Evolutionary conservation across 1,139 yeast species (phyloP).

Genomic region (Taphrina betulina): DNA sequence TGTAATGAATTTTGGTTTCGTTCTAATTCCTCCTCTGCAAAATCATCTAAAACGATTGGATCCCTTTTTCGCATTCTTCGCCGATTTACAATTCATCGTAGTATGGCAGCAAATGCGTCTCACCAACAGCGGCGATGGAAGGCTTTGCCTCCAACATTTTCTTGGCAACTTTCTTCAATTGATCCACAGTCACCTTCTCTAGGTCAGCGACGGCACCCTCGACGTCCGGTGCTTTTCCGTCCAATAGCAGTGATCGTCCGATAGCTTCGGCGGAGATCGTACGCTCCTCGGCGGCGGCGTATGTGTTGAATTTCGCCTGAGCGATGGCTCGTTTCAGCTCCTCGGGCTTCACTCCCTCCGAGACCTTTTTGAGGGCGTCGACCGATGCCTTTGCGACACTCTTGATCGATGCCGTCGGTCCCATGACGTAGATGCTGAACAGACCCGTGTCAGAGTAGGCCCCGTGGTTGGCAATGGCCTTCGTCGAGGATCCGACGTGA

Average conservation of each 20-base stretch:
- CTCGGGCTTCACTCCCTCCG: slow-evolving; percentile 41
- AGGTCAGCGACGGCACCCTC: slow-evolving; percentile 42
- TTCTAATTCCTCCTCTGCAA: too few species aligned
- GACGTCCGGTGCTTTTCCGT: slow-evolving; percentile 37
- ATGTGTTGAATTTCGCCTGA: slow-evolving; percentile 47
- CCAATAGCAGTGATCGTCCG: slow-evolving; percentile 42
- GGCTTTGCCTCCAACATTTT: slow-evolving; percentile 60
- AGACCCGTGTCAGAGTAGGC: slow-evolving; percentile 80
- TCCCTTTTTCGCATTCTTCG: too few species aligned
- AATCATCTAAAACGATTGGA: too few species aligned
- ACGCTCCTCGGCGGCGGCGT: slow-evolving; percentile 47
- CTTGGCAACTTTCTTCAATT: slow-evolving; percentile 54
- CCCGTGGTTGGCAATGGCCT: slow-evolving; percentile 58
- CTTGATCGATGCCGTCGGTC: slow-evolving; percentile 56
- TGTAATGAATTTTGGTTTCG: too few species aligned
- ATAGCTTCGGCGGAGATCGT: slow-evolving; percentile 40
- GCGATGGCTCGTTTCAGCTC: slow-evolving; percentile 52
- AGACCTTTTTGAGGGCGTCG: slow-evolving; percentile 37
- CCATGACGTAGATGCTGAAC: slow-evolving; percentile 68
- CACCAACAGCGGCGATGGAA: slow-evolving; percentile 90
- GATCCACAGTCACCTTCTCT: slow-evolving; percentile 48
- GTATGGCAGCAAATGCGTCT: slow-evolving; percentile 81
- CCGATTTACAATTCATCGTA: slow-evolving; percentile 66
- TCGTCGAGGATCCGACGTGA: slow-evolving; percentile 39
- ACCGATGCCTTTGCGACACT: slow-evolving; percentile 60